phyloP scores from a whole-genome alignment of 2,329 filamentous ascomycete species.

The Nothophoma quercina region DNA sequence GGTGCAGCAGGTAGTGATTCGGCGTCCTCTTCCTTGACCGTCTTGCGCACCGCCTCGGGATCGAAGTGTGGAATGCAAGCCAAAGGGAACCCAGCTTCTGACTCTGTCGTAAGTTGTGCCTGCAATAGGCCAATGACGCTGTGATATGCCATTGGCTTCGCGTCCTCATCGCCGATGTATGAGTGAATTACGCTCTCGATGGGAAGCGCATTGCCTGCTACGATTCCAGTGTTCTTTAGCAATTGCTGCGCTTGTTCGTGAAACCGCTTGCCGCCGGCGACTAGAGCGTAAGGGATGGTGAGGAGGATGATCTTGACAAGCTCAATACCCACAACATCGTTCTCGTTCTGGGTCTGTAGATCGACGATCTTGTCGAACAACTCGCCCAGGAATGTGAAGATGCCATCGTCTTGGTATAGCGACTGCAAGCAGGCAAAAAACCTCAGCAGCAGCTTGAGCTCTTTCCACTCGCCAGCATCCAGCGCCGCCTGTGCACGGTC shows the following conservation, averaged over 20 bases:
- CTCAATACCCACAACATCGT: constrained; percentile 84
- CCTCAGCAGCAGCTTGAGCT: constrained; percentile 88
- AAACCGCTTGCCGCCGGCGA: constrained; percentile 48
- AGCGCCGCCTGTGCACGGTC: constrained; percentile 72
- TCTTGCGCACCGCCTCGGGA: constrained; percentile 57
- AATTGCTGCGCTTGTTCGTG: constrained; percentile 77
- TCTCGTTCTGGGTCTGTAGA: constrained; percentile 88
- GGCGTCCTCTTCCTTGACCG: constrained; percentile 59
- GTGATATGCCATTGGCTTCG: constrained; percentile 68
- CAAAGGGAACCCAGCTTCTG: constrained; percentile 76
- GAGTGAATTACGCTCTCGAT: constrained; percentile 88
- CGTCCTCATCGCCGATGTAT: constrained; percentile 70
- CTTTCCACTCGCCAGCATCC: constrained; percentile 80
- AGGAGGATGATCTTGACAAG: constrained; percentile 96
- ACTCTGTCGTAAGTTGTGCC: constrained; percentile 82
- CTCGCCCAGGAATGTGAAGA: constrained; percentile 86
- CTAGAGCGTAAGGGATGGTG: constrained; percentile 85
- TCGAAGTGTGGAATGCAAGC: constrained; percentile 66
- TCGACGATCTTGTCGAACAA: constrained; percentile 92
- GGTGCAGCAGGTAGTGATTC: constrained; percentile 60
- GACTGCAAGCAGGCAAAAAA: constrained; percentile 87
- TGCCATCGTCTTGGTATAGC: constrained; percentile 80
- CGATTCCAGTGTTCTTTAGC: constrained; percentile 93
- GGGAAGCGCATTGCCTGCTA: constrained; percentile 85
- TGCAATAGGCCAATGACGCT: constrained; percentile 85